Evolutionary conservation across 108 stramenopile genomes (phyloP).

Genomic region (Nitzschia sp.): DNA sequence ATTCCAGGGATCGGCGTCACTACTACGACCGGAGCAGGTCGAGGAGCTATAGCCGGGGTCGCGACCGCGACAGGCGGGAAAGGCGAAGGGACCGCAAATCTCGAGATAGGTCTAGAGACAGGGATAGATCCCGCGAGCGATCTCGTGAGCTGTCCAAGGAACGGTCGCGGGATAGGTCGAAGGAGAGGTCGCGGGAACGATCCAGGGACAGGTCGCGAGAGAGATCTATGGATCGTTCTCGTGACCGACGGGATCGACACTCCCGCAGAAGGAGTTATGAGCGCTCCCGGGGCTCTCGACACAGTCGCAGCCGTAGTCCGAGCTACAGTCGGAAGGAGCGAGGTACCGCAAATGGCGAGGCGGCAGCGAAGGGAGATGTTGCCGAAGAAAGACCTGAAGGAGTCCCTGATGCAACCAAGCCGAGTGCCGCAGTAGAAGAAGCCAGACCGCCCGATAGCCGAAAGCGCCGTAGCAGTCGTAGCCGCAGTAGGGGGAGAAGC

Average conservation of each 20-base stretch:
- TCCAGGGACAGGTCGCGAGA: conserved; percentile 34
- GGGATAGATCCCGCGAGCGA: conserved; percentile 17
- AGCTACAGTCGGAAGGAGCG: conserved; percentile 16
- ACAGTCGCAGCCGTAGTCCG: conserved; percentile 34
- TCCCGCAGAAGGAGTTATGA: conserved; percentile 25
- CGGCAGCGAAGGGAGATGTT: neutral
- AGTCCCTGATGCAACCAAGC: conserved; percentile 8
- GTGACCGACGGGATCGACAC: conserved; percentile 31
- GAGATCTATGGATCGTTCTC: conserved; percentile 29
- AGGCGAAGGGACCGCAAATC: conserved; percentile 31
- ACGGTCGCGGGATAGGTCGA: conserved; percentile 22
- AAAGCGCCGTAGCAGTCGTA: conserved; percentile 34
- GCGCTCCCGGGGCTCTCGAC: conserved; percentile 21
- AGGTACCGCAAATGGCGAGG: conserved; percentile 1
- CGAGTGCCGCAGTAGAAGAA: conserved; percentile 11
- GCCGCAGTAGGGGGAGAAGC: conserved; percentile 39
- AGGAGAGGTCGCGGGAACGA: conserved; percentile 37
- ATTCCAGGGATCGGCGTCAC: conserved; percentile 30
- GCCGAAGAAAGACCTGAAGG: neutral
- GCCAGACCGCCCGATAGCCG: conserved; percentile 20
- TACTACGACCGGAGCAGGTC: conserved; percentile 35
- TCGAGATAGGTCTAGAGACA: conserved; percentile 26
- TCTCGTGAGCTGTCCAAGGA: conserved; percentile 19
- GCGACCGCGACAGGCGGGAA: conserved; percentile 34
- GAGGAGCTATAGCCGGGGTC: conserved; percentile 35